phyloP scores from a whole-genome alignment of 768 basidiomycete species.

The Boletus vinaceobasis region DNA sequence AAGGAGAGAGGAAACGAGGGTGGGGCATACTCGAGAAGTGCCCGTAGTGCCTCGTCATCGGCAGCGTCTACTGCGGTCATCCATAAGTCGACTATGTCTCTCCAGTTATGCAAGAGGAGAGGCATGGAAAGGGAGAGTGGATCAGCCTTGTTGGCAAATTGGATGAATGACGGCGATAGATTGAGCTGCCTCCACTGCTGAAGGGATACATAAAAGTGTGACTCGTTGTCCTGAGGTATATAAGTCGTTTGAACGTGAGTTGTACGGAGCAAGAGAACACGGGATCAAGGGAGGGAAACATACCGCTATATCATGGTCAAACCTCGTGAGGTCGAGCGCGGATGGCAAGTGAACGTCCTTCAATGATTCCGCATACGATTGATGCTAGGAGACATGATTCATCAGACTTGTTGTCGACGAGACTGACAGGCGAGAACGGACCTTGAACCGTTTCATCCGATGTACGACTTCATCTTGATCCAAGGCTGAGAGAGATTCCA shows the following conservation, averaged over 20 bases:
- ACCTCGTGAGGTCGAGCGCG: conserved; percentile 49
- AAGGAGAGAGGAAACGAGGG: background rate
- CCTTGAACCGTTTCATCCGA: conserved; percentile 52
- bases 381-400: conserved; percentile 47
- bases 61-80: conserved; percentile 49
- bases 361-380: conserved; percentile 65
- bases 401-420: background rate
- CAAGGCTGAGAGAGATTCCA: conserved; percentile 5
- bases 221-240: conserved; percentile 62
- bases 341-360: conserved; percentile 74
- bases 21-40: conserved; percentile 68
- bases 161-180: conserved; percentile 69
- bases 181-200: conserved; percentile 79
- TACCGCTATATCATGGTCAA: conserved; percentile 61
- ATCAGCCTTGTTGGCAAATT: conserved; percentile 61
- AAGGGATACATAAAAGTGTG: conserved; percentile 73
- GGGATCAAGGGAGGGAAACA: background rate
- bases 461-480: conserved; percentile 26
- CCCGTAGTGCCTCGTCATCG: conserved; percentile 69
- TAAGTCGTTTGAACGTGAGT: background rate
- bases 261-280: background rate
- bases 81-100: conserved; percentile 66
- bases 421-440: conserved; percentile 10
- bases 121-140: conserved; percentile 72
- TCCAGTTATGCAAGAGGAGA: conserved; percentile 76